Conservation (phyloP, 2,329 filamentous ascomycete genomes). For the Podosphaera xanthii region DNA sequence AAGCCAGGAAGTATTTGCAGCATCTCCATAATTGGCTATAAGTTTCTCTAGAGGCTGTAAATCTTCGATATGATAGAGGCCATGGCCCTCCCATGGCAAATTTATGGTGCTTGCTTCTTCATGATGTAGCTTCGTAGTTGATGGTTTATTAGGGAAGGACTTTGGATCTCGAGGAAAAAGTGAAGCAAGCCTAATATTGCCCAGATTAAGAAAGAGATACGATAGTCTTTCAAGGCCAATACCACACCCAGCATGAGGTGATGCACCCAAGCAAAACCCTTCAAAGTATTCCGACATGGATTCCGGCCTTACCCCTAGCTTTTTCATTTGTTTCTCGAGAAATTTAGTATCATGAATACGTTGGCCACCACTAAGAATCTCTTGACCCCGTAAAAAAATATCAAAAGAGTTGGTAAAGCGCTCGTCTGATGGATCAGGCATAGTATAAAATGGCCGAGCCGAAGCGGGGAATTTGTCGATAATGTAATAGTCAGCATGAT, state of each 20-base stretch:
- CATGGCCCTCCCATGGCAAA: conserved; percentile 32
- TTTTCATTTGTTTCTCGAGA: conserved; percentile 56
- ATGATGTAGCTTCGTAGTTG: conserved; percentile 46
- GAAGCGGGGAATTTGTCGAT: conserved; percentile 77
- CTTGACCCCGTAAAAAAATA: conserved; percentile 81
- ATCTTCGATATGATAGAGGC: neutral
- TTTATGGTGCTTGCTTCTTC: conserved; percentile 68
- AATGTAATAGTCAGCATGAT: conserved; percentile 76
- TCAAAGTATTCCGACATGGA: conserved; percentile 78
- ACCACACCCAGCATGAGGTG: conserved; percentile 74
- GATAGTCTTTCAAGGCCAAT: conserved; percentile 76
- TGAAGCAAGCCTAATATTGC: conserved; percentile 73
- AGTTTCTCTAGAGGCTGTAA: conserved; percentile 61
- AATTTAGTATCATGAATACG: conserved; percentile 65
- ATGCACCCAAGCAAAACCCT: conserved; percentile 70
- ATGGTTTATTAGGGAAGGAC: conserved; percentile 50
- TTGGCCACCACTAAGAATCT: conserved; percentile 79
- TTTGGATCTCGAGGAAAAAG: conserved; percentile 76
- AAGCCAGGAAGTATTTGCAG: conserved; percentile 81
- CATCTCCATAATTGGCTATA: conserved; percentile 87
- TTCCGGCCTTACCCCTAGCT: conserved; percentile 51
- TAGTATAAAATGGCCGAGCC: conserved; percentile 77
- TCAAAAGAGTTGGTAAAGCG: conserved; percentile 79
- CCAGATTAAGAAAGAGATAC: conserved; percentile 65
- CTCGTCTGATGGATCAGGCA: conserved; percentile 52